These are phyloP conservation scores for Aspergillus awamori DNA, from an alignment of 2,329 filamentous ascomycete genomes.

Conservation along the genomic window DNA sequence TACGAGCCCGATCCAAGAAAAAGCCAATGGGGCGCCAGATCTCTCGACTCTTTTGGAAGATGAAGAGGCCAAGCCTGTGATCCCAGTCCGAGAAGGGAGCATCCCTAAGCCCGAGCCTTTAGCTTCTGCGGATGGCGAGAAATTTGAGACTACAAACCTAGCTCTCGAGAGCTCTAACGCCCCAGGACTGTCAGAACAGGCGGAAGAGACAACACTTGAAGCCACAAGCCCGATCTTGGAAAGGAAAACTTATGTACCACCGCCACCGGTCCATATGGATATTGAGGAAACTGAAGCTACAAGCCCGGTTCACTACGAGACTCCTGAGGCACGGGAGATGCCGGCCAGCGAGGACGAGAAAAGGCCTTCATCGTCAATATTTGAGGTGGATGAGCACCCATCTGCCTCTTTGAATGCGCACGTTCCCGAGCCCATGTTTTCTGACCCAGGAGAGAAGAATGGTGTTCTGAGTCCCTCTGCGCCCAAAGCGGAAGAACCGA, in stretches of 20 bases:
- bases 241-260: neutral
- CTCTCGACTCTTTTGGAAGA: neutral
- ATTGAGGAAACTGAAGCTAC: neutral
- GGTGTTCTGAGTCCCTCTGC: neutral
- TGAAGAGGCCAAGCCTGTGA: neutral
- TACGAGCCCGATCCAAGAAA: neutral
- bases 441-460: neutral
- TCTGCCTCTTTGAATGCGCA: neutral
- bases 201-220: neutral
- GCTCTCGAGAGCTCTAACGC: neutral
- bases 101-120: neutral
- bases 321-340: neutral
- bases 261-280: neutral
- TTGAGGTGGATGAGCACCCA: neutral
- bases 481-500: neutral
- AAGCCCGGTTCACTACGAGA: neutral
- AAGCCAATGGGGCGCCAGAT: neutral
- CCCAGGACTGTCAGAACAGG: neutral
- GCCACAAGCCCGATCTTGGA: neutral
- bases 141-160: neutral
- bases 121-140: neutral
- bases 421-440: neutral
- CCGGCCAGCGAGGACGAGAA: neutral
- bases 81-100: neutral
- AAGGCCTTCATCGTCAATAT: neutral